Conservation (phyloP, 306 rosid genomes). For the Cicer yamashitae region DNA sequence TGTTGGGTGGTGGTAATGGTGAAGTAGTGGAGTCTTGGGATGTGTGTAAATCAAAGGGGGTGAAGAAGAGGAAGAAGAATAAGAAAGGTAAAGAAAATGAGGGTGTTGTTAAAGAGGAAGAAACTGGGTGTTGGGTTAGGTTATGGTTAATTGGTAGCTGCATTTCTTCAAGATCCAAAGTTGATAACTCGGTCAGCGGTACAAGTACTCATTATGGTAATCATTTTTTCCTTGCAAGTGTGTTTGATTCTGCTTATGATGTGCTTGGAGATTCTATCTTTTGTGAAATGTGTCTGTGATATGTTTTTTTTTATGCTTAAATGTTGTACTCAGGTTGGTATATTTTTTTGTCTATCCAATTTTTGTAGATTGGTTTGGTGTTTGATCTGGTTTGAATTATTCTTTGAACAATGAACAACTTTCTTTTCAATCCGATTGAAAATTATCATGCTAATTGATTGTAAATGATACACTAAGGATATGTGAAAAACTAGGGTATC, state of each 20-base stretch:
- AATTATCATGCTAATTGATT: constrained; percentile 23
- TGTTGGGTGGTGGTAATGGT: constrained; percentile 70
- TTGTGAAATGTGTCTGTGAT: background rate
- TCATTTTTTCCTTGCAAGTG: constrained; percentile 32
- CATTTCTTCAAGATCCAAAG: constrained; percentile 98
- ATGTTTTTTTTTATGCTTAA: constrained; percentile 21
- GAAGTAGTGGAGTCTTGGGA: constrained; percentile 76
- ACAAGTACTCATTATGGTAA: constrained; percentile 81
- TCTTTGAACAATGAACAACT: constrained; percentile 3
- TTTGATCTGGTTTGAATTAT: constrained; percentile 1
- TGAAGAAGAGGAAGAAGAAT: constrained; percentile 70
- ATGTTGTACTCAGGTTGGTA: background rate
- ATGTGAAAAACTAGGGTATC: constrained; percentile 15
- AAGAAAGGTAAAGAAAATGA: constrained; percentile 58
- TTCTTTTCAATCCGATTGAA: constrained; percentile 7
- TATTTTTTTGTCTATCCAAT: background rate
- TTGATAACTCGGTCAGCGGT: constrained; percentile 87
- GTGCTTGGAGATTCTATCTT: constrained; percentile 30
- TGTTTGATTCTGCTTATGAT: constrained; percentile 32
- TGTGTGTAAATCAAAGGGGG: constrained; percentile 66
- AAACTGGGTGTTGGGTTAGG: constrained; percentile 82
- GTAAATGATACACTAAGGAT: constrained; percentile 11
- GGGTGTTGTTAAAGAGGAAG: constrained; percentile 62
- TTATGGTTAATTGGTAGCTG: constrained; percentile 82
- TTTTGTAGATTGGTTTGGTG: constrained; percentile 29